These are phyloP conservation scores for Gnaphalium uliginosum DNA, from an alignment of 129 eudicot species.

Conservation along the genomic window DNA sequence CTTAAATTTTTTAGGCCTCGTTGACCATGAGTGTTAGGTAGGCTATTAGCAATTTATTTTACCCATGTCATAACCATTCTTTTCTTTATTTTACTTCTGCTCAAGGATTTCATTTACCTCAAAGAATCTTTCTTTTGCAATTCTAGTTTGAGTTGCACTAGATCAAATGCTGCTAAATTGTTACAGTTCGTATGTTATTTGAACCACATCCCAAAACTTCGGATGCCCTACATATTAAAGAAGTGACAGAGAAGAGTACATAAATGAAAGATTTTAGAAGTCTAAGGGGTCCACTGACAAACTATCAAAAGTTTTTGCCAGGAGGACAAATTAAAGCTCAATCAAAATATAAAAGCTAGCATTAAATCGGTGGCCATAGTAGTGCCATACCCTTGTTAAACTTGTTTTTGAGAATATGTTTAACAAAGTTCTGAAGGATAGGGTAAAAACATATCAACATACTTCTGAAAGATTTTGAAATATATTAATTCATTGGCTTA, in stretches of 20 bases:
- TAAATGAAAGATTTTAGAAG: not conserved
- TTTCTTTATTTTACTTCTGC: not conserved
- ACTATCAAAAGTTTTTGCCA: not conserved
- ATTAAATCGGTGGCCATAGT: conserved; percentile 15
- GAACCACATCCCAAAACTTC: not conserved
- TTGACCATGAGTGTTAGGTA: no score
- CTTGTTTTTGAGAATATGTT: not conserved
- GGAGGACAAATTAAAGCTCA: not conserved
- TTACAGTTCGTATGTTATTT: not conserved
- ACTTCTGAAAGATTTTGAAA: no score
- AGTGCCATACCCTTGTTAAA: conserved; percentile 5
- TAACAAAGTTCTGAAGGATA: not conserved
- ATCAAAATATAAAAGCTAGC: not conserved
- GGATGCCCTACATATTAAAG: not conserved
- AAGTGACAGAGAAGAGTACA: not conserved
- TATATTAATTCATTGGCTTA: no score
- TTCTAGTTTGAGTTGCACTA: not conserved
- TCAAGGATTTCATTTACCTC: not conserved
- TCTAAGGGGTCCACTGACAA: conserved; percentile 11
- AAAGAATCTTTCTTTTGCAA: not conserved
- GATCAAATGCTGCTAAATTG: not conserved
- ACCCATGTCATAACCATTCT: no score
- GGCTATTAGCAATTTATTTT: no score
- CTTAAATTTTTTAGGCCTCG: no score
- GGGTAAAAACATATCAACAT: no score